Base-by-base conservation (phyloP, 352 stramenopile genomes). In the Phytophthora sojae region DNA sequence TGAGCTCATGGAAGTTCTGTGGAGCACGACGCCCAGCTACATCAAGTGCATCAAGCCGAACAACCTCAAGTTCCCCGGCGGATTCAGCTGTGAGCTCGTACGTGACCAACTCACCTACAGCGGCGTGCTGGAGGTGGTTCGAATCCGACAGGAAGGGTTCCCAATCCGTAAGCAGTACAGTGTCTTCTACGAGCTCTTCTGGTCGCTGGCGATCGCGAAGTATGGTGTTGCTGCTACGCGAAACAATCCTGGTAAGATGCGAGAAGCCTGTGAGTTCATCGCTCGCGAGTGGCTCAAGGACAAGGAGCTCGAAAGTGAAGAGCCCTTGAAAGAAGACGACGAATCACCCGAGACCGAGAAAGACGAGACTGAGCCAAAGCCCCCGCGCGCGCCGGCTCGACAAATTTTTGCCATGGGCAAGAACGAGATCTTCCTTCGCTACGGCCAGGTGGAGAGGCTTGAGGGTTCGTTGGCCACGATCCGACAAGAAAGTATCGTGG, bases 1-100 rank as follows among this genome's bases (percentile, higher is more conserved):
- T 0, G 88, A 94, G 25, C 73, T 97, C 39, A 96, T 95, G 88
- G 84, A 93, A 6, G 86, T 95, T 35, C 64, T 97, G 11, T 88
- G 82, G 76, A 79, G 76, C 42, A 98, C 94, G 50, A 93, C 92
- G n/a, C 93, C 93, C 6, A 94, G 95, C 42, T 98, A 98, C 69
- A 95, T 98, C 71, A 96, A 97, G 67, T 98, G 94, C 63, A 97
- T 98, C 75, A 98, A 98, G 78, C 95, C 95, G 5, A 98, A 98
- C 81, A 97, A 93, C 54, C 67, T 96, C 17, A 98, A 98, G 69
- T 95, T 97, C 49, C 83, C 93, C 0, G 86, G 94, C 44, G 77
- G 90, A 11, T 97, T 98, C 61, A 95, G 96, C 66, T 91, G 91
- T 30, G 75, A 96, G 26, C 70, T 95, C 8, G 92, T 97, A 12